Conservation (phyloP, 257 asterid species). For the Solanum clarkiae region DNA sequence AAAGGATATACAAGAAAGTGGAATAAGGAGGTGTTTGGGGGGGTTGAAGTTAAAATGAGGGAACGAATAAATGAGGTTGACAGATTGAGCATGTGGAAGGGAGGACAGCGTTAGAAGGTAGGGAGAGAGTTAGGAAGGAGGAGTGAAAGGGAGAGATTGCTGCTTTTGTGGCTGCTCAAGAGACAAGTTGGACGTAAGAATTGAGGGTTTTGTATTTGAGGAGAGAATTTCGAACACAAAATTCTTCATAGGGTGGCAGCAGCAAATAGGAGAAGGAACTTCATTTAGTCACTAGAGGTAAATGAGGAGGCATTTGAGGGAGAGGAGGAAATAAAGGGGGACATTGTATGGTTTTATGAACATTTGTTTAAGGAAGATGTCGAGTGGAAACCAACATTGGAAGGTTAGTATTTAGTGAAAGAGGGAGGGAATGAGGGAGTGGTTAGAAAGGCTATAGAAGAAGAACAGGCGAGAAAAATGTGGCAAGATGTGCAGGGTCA, state of each 20-base stretch:
- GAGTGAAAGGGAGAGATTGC: neutral
- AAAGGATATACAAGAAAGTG: neutral
- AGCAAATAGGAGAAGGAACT: neutral
- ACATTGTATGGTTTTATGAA: neutral
- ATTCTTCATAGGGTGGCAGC: neutral
- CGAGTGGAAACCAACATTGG: neutral
- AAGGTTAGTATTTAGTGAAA: neutral
- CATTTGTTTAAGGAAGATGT: neutral
- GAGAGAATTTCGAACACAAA: neutral
- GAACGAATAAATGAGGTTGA: neutral
- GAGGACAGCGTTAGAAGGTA: neutral
- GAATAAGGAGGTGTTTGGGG: neutral
- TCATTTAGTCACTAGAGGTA: neutral
- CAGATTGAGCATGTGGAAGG: neutral
- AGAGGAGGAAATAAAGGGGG: neutral
- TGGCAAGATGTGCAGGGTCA: neutral
- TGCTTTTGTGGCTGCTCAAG: neutral
- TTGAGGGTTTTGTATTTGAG: neutral
- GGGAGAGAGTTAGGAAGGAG: neutral
- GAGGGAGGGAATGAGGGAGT: neutral
- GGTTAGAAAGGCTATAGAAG: neutral
- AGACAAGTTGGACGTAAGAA: neutral
- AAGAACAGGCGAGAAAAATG: neutral
- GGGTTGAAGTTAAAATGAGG: neutral
- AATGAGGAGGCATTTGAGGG: neutral